Evolutionary conservation across 1,284 basidiomycete species (phyloP).

Genomic region (Irpex rosettiformis): DNA sequence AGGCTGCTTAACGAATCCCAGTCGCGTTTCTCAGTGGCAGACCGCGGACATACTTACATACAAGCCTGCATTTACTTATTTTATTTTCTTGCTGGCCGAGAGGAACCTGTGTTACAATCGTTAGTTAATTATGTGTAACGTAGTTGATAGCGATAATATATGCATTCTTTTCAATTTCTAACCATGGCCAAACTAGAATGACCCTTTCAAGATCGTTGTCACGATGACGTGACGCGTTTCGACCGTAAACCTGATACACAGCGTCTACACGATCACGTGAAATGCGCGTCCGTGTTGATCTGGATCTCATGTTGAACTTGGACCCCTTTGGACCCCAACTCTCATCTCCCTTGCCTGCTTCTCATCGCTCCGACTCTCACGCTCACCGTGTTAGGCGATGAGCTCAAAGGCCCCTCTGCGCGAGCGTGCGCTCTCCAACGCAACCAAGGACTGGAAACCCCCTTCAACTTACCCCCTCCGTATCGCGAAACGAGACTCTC

Average conservation of each 20-base stretch:
- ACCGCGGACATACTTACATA: too few relatives aligned
- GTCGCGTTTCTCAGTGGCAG: too few relatives aligned
- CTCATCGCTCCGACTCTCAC: conserved; percentile 10
- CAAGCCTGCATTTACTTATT: too few relatives aligned
- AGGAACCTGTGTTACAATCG: background rate
- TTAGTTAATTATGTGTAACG: background rate
- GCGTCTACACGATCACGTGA: conserved; percentile 11
- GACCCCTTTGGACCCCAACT: conserved; percentile 3
- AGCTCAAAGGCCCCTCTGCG: conserved; percentile 39
- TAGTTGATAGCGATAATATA: background rate
- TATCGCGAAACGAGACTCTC: conserved; percentile 64
- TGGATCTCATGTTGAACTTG: conserved; percentile 10
- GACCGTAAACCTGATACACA: background rate
- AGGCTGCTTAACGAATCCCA: background rate
- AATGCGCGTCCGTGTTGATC: conserved; percentile 1
- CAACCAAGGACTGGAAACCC: conserved; percentile 48
- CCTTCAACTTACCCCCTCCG: conserved; percentile 52
- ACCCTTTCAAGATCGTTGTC: too few relatives aligned
- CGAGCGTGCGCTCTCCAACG: conserved; percentile 60
- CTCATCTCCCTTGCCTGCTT: conserved; percentile 9
- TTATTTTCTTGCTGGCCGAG: background rate
- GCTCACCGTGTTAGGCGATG: conserved; percentile 23
- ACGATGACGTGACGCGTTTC: too few relatives aligned
- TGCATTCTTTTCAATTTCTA: too few relatives aligned
- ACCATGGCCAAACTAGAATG: too few relatives aligned